These are phyloP conservation scores for maize (Zea mays) DNA, from an alignment of 176 grass and related monocot genomes.

Conservation along the genomic window Zm-B73-REFERENCE-NAM-5.0 NC_050099.1:184079501-184080000, in stretches of 20 bases:
- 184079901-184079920: not conserved
- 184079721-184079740: too few species aligned
- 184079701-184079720: too few species aligned
- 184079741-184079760: not conserved
- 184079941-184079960: conserved; percentile 19
- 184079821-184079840: not conserved
- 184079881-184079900: not conserved
- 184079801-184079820: not conserved
- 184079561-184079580: not conserved
- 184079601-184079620: not conserved
- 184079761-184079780: not conserved
- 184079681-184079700: too few species aligned
- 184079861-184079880: not conserved
- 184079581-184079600: not conserved
- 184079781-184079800: not conserved
- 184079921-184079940: not conserved
- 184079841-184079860: not conserved
- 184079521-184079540: not conserved
- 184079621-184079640: not conserved
- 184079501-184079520: not conserved
- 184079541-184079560: not conserved
- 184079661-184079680: conserved; percentile 8
- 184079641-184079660: not conserved
- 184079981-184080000: conserved; percentile 80
- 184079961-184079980: conserved; percentile 75